phyloP scores from a whole-genome alignment of 1,284 basidiomycete genomes.

The Phlebopus sp. region DNA sequence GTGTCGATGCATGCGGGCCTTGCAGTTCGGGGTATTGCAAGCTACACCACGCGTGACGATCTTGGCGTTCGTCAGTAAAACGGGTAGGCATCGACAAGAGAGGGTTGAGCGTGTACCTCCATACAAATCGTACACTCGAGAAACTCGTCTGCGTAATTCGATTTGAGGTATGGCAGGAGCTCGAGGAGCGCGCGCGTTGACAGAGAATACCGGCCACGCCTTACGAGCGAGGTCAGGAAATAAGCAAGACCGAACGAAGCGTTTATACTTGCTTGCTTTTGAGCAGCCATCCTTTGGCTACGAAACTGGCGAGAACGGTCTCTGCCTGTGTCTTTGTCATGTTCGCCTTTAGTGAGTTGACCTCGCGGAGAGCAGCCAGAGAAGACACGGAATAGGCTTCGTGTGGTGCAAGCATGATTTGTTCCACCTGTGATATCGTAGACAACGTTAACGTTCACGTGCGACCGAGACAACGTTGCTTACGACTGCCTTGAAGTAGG shows the following conservation, averaged over 20 bases:
- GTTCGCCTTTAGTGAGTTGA: slow-evolving; percentile 54
- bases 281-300: slow-evolving; percentile 76
- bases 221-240: slow-evolving; percentile 25
- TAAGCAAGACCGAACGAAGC: background rate
- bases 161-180: slow-evolving; percentile 69
- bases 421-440: slow-evolving; percentile 62
- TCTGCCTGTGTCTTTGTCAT: slow-evolving; percentile 79
- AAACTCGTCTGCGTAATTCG: slow-evolving; percentile 70
- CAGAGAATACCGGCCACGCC: slow-evolving; percentile 74
- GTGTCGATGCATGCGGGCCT: slow-evolving; percentile 61
- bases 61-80: slow-evolving; percentile 46
- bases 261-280: slow-evolving; percentile 74
- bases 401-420: slow-evolving; percentile 78
- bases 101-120: slow-evolving; percentile 52
- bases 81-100: slow-evolving; percentile 2
- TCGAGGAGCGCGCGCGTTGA: slow-evolving; percentile 75
- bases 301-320: slow-evolving; percentile 71
- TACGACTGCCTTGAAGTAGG: slow-evolving; percentile 80
- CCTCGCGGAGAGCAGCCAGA: slow-evolving; percentile 72
- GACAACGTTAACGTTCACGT: slow-evolving; percentile 1
- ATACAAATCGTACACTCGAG: slow-evolving; percentile 74
- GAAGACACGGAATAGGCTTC: slow-evolving; percentile 76
- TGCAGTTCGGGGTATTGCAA: slow-evolving; percentile 64
- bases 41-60: slow-evolving; percentile 65
- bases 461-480: slow-evolving; percentile 25